These are phyloP conservation scores for Fusarium sambucinum DNA, from an alignment of 2,329 filamentous ascomycete species.

Conservation along the genomic window DNA sequence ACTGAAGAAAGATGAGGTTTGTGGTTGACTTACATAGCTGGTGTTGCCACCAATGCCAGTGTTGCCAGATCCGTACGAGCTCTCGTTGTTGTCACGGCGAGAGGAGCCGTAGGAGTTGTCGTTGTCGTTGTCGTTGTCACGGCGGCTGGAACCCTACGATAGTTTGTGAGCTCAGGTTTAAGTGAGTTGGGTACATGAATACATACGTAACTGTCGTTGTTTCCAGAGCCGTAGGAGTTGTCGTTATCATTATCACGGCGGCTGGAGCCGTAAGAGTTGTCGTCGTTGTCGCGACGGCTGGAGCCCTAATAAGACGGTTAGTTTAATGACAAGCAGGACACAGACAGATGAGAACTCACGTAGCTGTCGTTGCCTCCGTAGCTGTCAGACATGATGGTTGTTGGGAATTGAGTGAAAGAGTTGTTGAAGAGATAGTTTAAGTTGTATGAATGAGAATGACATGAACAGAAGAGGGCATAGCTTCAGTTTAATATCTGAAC, in stretches of 20 bases:
- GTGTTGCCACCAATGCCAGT: conserved; percentile 10
- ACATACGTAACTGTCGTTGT: conserved; percentile 29
- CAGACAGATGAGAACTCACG: conserved; percentile 33
- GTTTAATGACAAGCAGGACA: not conserved
- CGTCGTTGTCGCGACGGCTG: conserved; percentile 35
- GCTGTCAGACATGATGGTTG: conserved; percentile 61
- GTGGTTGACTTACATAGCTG: conserved; percentile 12
- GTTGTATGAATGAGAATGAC: conserved; percentile 6
- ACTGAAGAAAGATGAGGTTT: not conserved
- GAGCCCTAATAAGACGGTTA: conserved; percentile 30
- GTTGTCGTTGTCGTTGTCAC: conserved; percentile 26
- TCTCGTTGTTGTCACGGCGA: conserved; percentile 6
- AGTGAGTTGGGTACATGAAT: too few relatives aligned
- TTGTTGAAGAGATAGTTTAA: conserved; percentile 3
- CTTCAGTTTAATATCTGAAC: conserved; percentile 38
- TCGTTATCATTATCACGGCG: conserved; percentile 6
- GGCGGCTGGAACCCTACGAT: conserved; percentile 33
- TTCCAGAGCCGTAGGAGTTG: conserved; percentile 15
- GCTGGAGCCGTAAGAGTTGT: conserved; percentile 10
- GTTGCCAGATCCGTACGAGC: conserved; percentile 19
- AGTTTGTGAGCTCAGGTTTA: conserved; percentile 3
- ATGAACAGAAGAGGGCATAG: conserved; percentile 20
- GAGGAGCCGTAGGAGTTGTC: conserved; percentile 25
- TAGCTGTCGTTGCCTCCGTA: conserved; percentile 54
- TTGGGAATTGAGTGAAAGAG: conserved; percentile 5